Base-by-base conservation (phyloP, 495 filamentous ascomycete genomes). In the Penicillium pulvis region DNA sequence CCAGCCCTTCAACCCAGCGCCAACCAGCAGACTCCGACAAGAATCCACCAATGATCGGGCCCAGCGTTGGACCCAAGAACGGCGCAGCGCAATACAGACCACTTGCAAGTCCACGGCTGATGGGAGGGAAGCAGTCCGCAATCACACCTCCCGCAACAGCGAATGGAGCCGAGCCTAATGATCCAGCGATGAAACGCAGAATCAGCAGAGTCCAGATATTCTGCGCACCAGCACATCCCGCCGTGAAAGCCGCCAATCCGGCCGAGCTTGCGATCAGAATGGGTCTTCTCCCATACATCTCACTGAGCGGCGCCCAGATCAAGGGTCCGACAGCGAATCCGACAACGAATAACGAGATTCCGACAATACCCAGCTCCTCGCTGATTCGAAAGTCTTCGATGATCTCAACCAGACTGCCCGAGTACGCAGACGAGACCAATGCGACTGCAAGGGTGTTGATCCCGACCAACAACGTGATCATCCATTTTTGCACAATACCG, bases 351-450 rank as follows among this genome's bases (percentile, higher is more conserved):
- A 64, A 23, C 11, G 62, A 60, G 28, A 64, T 50, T 6, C 62
- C 62, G 4, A 58, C 53, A 19, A 54, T 47, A 8, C 49, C 47
- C 11, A 60, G 30, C 28, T 60, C 62, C n/a, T 53, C 44, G n/a
- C 57, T 53, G 24, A 60, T 23, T 5, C 17, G 12, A 31, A 64
- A 60, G 6, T 54, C 17, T 12, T 23, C 6, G 4, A 57, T 55
- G 12, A 60, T 33, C 30, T 61, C 46, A 20, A 33, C 23, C 4
- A 58, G 50, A 19, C 42, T 41, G 0, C 60, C 59, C 6, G 59
- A 50, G 59, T 85, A 90, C 10, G 85, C 87, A 6, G 86, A 87
- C 10, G 84, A 87, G 26, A 82, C 83, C 51, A 91, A 84, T n/a
- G 88, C 77, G 11, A 89, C 84, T 11, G 83, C 80, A 16, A 90